These are phyloP conservation scores for Linnemannia elongata DNA, from an alignment of 192 early-diverging fungal genomes.

Conservation along the genomic window DNA sequence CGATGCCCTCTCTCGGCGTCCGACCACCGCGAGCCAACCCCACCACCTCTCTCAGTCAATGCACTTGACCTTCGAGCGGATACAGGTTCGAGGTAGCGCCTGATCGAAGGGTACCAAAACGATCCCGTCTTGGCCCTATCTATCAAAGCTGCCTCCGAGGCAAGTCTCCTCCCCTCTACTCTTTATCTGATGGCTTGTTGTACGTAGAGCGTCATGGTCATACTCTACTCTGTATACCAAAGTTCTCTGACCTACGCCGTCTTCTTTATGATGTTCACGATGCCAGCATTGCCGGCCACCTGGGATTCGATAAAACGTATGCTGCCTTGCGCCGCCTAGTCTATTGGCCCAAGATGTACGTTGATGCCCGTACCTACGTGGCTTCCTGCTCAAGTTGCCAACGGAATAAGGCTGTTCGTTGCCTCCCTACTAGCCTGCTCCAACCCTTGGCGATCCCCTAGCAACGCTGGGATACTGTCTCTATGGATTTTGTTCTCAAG, in stretches of 20 bases:
- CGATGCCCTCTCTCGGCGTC: conserved; percentile 44
- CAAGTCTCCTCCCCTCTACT: no score
- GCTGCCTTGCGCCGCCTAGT: background rate
- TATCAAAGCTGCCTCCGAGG: conserved; percentile 4
- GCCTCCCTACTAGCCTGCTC: conserved; percentile 41
- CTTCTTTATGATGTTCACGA: conserved; percentile 18
- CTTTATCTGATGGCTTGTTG: background rate
- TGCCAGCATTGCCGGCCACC: conserved; percentile 11
- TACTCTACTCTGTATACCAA: background rate
- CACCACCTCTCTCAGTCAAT: background rate
- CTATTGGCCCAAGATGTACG: conserved; percentile 7
- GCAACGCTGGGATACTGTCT: conserved; percentile 47
- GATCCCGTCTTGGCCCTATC: conserved; percentile 5
- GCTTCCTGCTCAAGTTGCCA: conserved; percentile 20
- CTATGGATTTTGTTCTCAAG: conserved; percentile 56
- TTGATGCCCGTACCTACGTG: background rate
- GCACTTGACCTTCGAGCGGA: background rate
- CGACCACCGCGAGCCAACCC: conserved; percentile 1
- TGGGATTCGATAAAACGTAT: conserved; percentile 20
- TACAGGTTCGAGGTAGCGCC: background rate
- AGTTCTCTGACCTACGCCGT: background rate
- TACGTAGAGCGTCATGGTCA: background rate
- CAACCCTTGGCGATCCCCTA: conserved; percentile 31
- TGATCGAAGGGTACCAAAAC: conserved; percentile 3
- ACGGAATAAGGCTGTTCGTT: conserved; percentile 29